phyloP scores from a whole-genome alignment of 441 rosid species.

The Aleurites moluccanus region DNA sequence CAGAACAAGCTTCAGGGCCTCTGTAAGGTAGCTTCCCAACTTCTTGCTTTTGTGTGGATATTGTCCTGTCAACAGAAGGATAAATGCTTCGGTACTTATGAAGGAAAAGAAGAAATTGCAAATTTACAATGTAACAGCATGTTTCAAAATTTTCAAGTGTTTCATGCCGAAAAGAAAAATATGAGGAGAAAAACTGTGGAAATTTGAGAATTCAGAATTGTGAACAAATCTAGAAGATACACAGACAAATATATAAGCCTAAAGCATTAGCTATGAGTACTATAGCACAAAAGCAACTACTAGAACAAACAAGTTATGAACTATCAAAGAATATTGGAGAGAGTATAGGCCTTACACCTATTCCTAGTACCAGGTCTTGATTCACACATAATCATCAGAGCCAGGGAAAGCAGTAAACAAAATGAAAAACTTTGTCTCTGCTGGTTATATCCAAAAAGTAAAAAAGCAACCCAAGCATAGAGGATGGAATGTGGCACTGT shows the following conservation, averaged over 20 bases:
- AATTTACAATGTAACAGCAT: background rate
- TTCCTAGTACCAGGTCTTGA: background rate
- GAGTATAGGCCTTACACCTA: background rate
- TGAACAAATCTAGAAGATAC: background rate
- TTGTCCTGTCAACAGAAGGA: slow-evolving; percentile 47
- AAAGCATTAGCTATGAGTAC: background rate
- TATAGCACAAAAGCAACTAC: background rate
- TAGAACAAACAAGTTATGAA: background rate
- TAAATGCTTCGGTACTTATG: slow-evolving; percentile 4
- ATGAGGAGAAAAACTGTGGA: background rate
- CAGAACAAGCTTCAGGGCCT: slow-evolving; percentile 89
- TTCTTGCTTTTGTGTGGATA: slow-evolving; percentile 51
- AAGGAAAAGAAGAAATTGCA: background rate
- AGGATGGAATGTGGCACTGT: background rate
- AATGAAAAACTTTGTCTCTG: background rate
- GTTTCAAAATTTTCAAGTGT: background rate
- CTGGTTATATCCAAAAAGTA: too few relatives aligned
- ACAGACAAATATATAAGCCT: background rate
- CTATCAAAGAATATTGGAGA: background rate
- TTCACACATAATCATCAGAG: background rate
- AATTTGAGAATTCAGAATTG: background rate
- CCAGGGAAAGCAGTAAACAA: background rate
- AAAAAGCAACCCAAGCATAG: background rate
- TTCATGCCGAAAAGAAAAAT: slow-evolving; percentile 7
- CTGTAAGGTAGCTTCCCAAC: slow-evolving; percentile 61